Evolutionary conservation across 306 rosid species (phyloP), one percentile per base, ranked within the genome.

Genomic region (Ammopiptanthus mongolicus): DNA sequence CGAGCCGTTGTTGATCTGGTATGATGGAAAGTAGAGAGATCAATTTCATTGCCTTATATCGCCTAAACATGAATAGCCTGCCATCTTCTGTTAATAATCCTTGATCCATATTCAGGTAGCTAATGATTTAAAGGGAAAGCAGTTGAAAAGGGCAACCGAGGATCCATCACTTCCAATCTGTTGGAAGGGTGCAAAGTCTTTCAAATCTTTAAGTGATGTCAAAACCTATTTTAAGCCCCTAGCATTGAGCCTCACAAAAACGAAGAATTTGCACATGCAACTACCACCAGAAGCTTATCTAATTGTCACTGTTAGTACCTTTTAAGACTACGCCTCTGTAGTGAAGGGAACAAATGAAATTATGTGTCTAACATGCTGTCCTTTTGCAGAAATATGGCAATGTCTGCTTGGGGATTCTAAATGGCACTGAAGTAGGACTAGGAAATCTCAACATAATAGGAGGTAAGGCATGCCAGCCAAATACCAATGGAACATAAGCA

Each of bases 401-500:
- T 65, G 97, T 69, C n/a, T 95, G 98, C 91, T 84, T 95, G 73
- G 98, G 98, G 14, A 88, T 95, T 77, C 86, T 91, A 72, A 73
- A 95, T 57, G 93, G 97, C 36, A 1, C 84, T 42, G 91, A 87
- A 82, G 91, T 84, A 23, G 96, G 93, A 69, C 85, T 95, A 13
- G 96, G 71, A 63, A 80, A 80, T 77, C 61, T 69, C 3, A 95
- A 88, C 80, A 42, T 95, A 42, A 79, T 95, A 23, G 97, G 97
- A 82, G 98, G 98, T 91, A 87, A 82, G 80, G 59, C 36, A 50
- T 52, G 44, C 33, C 29, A n/a, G 51, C 46, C 28, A n/a, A 23
- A 29, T 62, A 21, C 41, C 33, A 13, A 15, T 29, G 15, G 6
- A 58, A 17, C 17, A 29, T 6, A 42, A 9, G 7, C 11, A 47